Evolutionary conservation across 2,329 filamentous ascomycete species (phyloP).

Genomic region (Alternaria dauci): DNA sequence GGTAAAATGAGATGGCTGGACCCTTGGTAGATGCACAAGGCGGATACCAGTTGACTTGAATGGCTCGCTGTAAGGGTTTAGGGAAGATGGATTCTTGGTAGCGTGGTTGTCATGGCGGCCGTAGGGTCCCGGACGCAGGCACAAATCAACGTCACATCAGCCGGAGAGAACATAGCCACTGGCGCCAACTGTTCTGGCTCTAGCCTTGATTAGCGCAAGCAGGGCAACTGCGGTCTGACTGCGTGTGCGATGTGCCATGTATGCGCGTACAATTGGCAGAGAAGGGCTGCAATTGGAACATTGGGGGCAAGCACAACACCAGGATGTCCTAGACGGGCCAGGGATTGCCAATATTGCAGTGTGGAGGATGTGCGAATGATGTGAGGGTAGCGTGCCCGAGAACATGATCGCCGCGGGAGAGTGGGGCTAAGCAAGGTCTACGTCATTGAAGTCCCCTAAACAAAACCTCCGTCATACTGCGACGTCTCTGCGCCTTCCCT

Average conservation of each 20-base stretch:
- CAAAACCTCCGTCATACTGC: constrained; percentile 34
- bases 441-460: constrained; percentile 32
- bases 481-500: constrained; percentile 14
- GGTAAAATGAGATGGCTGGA: neutral
- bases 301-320: constrained; percentile 1
- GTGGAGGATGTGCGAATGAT: constrained; percentile 21
- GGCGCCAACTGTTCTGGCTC: constrained; percentile 19
- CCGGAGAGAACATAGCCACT: constrained; percentile 14
- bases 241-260: neutral
- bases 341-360: constrained; percentile 15
- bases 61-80: neutral
- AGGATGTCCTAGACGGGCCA: neutral
- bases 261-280: neutral
- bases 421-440: constrained; percentile 16
- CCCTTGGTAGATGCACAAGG: neutral
- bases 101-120: constrained; percentile 22
- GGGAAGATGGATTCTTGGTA: constrained; percentile 6
- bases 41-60: neutral
- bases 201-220: constrained; percentile 3
- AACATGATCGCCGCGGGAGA: constrained; percentile 21
- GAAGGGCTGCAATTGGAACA: neutral
- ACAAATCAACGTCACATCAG: constrained; percentile 26
- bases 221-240: constrained; percentile 3
- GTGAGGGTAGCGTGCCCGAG: constrained; percentile 13
- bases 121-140: constrained; percentile 5